Base-by-base conservation (phyloP, 805 yeast genomes). In the Candida tallmaniae region DNA sequence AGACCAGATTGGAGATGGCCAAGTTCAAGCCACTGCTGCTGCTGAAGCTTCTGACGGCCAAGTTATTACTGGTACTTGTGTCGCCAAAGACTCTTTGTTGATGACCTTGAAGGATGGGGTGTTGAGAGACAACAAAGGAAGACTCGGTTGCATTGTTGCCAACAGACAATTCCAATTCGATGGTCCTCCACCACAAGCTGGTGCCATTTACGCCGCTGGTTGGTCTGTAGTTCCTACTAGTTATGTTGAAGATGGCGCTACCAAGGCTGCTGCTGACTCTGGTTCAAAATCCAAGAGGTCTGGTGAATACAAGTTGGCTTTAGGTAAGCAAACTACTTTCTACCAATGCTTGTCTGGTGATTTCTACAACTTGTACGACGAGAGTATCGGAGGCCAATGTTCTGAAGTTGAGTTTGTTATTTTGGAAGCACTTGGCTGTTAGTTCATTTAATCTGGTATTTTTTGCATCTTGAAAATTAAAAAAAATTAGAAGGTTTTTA, bases 161-260 rank as follows among this genome's bases (percentile, higher is more conserved):
- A 66, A 66, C 60, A 72, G 83, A 68, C 90, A 82, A 68, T 78
- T 80, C 73, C 86, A 79, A 64, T 79, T 78, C 54, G 85, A 80
- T 55, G 85, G 85, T 55, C 85, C 85, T 38, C 81, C 84, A 65
- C 88, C 89, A 53, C 90, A 82, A 70, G 85, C 83, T 22, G 84
- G 83, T 60, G 70, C 83, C 39, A 72, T 78, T 48, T 74, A 70
- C 51, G 80, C 83, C 44, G 74, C 72, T 30, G 81, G 82, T 41
- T 75, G 80, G 82, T 67, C 77, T 32, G 65, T 76, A 26, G 45
- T 43, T 35, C 46, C 48, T 29, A 20, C 31, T 19, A 41, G 36
- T 24, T 44, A 34, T 27, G 26, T 23, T n/a, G 42, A 43, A 32
- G 45, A 41, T 25, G 8, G 28, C 4, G 26, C 32, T 11, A 36